phyloP scores from a whole-genome alignment of 2,329 filamentous ascomycete genomes.

The Neopestalotiopsis rosae region DNA sequence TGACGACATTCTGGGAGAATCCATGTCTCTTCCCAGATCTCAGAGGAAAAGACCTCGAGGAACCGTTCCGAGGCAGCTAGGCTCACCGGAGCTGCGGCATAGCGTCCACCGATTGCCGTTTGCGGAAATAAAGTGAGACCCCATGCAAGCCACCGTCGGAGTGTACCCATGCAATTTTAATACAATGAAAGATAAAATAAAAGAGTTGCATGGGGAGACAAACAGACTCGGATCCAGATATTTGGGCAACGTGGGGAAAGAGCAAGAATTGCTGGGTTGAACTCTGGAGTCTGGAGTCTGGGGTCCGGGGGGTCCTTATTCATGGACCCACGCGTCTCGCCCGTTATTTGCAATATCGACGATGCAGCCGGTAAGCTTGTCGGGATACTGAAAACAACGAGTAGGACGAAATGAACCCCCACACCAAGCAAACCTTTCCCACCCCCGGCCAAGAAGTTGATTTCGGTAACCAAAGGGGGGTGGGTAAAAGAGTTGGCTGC shows the following conservation, averaged over 20 bases:
- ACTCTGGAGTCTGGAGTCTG: background rate
- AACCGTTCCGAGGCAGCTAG: background rate
- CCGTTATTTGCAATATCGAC: conserved; percentile 9
- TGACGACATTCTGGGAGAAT: conserved; percentile 6
- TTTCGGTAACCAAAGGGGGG: background rate
- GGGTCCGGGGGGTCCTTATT: background rate
- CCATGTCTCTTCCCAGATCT: background rate
- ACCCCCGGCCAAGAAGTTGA: background rate
- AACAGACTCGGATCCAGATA: background rate
- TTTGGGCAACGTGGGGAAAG: conserved; percentile 3
- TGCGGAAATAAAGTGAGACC: conserved; percentile 11
- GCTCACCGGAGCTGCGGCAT: conserved; percentile 6
- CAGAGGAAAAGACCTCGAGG: background rate
- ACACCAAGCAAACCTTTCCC: conserved; percentile 4
- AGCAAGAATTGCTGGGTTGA: background rate
- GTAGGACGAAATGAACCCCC: background rate
- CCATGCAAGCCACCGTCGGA: background rate
- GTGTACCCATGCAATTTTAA: conserved; percentile 2
- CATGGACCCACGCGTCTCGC: background rate
- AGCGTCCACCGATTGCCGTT: conserved; percentile 14
- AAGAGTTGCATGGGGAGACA: background rate
- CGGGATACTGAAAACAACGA: background rate
- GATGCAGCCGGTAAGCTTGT: conserved; percentile 7
- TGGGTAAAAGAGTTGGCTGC: conserved; percentile 12
- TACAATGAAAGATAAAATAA: background rate